phyloP scores from a whole-genome alignment of 2,329 filamentous ascomycete genomes.

The Trichoderma atroviride region DNA sequence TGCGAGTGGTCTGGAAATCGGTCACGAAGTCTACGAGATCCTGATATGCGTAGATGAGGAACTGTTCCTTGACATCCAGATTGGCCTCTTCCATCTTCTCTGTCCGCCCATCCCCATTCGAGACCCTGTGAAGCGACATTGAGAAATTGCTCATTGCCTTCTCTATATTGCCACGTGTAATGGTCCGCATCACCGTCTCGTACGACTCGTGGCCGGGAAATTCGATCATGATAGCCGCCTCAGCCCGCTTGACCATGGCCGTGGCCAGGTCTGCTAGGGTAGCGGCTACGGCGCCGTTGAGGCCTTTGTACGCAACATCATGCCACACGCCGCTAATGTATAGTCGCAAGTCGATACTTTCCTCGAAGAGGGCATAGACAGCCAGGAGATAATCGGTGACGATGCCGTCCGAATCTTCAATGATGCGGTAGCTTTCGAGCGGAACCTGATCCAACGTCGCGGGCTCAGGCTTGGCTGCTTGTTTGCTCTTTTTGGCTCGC shows the following conservation, averaged over 20 bases:
- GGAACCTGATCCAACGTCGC: constrained; percentile 41
- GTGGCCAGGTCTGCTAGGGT: constrained; percentile 47
- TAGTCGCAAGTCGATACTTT: constrained; percentile 45
- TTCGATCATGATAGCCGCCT: constrained; percentile 46
- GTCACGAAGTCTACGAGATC: constrained; percentile 48
- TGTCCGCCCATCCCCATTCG: neutral
- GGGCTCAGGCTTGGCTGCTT: constrained; percentile 27
- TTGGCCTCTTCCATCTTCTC: neutral
- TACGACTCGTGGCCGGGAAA: constrained; percentile 51
- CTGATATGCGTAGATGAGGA: constrained; percentile 46
- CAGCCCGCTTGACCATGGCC: constrained; percentile 45
- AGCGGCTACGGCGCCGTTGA: constrained; percentile 51
- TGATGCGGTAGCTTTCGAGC: constrained; percentile 49
- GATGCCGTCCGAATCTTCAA: constrained; percentile 42
- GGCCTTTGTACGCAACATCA: constrained; percentile 47
- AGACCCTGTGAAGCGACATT: neutral
- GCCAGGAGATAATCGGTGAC: constrained; percentile 50
- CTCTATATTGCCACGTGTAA: constrained; percentile 43
- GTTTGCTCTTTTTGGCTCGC: constrained; percentile 24
- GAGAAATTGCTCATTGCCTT: constrained; percentile 32
- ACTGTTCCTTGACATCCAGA: constrained; percentile 49
- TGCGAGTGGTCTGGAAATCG: constrained; percentile 48
- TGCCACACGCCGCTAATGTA: constrained; percentile 46
- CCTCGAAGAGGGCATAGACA: constrained; percentile 41
- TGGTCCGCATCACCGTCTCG: constrained; percentile 45